Evolutionary conservation across 306 rosid species (phyloP).

Genomic region (Adenanthera pavonina): DNA sequence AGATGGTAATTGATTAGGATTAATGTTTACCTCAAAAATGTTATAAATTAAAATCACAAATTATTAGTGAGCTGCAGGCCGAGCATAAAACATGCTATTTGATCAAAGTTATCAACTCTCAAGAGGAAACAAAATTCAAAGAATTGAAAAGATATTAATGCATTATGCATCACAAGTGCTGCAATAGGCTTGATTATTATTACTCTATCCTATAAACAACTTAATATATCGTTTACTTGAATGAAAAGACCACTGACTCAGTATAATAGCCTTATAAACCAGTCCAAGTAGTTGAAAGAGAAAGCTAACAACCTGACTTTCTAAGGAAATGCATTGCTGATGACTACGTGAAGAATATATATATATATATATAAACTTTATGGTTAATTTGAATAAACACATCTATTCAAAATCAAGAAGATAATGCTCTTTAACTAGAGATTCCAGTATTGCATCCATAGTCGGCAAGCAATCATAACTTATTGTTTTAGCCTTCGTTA

Average conservation of each 20-base stretch:
- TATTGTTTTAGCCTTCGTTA: background rate
- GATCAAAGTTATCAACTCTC: background rate
- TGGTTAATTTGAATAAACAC: background rate
- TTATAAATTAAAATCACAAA: background rate
- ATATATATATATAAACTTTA: background rate
- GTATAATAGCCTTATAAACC: background rate
- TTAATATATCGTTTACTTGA: background rate
- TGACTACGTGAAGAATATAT: background rate
- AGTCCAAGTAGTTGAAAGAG: background rate
- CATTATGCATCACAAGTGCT: background rate
- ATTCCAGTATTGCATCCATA: background rate
- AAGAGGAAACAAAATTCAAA: background rate
- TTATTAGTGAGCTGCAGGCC: background rate
- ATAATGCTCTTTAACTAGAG: background rate
- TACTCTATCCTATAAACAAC: background rate
- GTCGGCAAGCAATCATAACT: constrained; percentile 13
- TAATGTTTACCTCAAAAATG: background rate
- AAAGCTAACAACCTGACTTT: background rate
- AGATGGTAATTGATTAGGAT: background rate
- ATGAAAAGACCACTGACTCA: background rate
- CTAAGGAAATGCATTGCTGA: background rate
- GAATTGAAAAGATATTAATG: background rate
- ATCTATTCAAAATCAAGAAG: background rate
- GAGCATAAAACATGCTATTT: background rate
- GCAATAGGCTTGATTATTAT: background rate